These are phyloP conservation scores for Achlya hypogyna DNA, from an alignment of 352 stramenopile genomes.

Conservation along the genomic window DNA sequence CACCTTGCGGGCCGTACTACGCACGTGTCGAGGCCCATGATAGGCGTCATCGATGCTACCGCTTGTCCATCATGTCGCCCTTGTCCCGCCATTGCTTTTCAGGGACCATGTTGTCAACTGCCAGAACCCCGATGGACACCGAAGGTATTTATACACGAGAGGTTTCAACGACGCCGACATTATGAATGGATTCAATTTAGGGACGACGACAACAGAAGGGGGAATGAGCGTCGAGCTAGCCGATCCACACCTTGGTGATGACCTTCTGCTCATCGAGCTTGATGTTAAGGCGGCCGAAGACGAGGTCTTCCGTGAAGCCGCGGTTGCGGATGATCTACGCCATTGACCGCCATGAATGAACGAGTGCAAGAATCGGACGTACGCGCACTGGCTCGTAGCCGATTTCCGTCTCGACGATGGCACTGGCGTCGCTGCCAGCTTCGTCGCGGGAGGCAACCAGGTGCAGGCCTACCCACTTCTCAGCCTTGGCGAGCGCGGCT, in stretches of 20 bases:
- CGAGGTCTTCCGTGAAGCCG: neutral
- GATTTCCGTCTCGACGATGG: neutral
- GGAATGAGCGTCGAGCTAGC: no score
- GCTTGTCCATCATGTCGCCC: constrained; percentile 70
- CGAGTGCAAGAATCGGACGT: neutral
- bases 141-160: no score
- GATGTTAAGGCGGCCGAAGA: constrained; percentile 2
- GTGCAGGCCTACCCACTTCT: neutral
- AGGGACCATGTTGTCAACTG: constrained; percentile 65
- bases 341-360: neutral
- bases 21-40: neutral
- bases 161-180: no score
- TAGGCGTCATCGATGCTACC: constrained; percentile 26
- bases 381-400: neutral
- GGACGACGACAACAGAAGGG: no score
- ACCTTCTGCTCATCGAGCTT: constrained; percentile 1
- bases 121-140: no score
- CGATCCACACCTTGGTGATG: constrained; percentile 4
- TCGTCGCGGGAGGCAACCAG: neutral
- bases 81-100: constrained; percentile 50
- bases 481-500: neutral
- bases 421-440: neutral
- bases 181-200: no score
- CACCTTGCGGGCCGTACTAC: constrained; percentile 58
- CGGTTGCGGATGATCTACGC: neutral